Evolutionary conservation across 495 filamentous ascomycete genomes (phyloP), one percentile per base, ranked within the genome.

Genomic region (Rhypophila decipiens): DNA sequence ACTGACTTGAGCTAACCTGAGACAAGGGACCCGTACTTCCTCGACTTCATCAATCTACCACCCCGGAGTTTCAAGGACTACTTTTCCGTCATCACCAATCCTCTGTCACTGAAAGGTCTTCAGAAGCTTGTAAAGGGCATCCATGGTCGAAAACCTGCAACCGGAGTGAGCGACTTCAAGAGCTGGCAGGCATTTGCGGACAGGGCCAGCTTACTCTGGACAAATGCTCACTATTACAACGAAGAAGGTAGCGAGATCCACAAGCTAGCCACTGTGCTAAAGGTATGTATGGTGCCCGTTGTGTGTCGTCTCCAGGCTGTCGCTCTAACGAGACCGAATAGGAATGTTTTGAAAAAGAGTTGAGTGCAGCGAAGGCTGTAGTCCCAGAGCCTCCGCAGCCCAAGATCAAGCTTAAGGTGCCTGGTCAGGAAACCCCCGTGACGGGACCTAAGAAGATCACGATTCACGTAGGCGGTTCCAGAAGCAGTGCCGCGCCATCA

Each of bases 181-280:
- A 82, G 65, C 19, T 96, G 90, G 90, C 66, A 80, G 35, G 73
- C 79, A 3, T 91, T 95, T 48, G 87, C 90, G 63, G 78, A 85
- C 11, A 87, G 85, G 48, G 72, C 87, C 38, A 82, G 75, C 51
- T 77, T 83, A 44, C 83, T 95, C 23, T 94, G 88, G 86, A 77
- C 74, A 31, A 96, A 96, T 67, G 90, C 90, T 4, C 80, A 83
- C 41, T 77, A 81, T 23, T 96, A 90, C 65, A 96, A 96, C 54
- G 89, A 94, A 56, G 89, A 94, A 55, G 86, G 76, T 2, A 95
- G 90, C 55, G 80, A 84, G 13, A 85, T 95, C 33, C 84, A 75
- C 42, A 67, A 73, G 17, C 71, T 89, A 46, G 87, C 87, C 17
- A 78, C 78, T 17, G 75, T 87, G 24, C 75, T 96, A 11, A 79